phyloP scores from a whole-genome alignment of 805 yeast genomes.

The Wickerhamiella hasegawae region DNA sequence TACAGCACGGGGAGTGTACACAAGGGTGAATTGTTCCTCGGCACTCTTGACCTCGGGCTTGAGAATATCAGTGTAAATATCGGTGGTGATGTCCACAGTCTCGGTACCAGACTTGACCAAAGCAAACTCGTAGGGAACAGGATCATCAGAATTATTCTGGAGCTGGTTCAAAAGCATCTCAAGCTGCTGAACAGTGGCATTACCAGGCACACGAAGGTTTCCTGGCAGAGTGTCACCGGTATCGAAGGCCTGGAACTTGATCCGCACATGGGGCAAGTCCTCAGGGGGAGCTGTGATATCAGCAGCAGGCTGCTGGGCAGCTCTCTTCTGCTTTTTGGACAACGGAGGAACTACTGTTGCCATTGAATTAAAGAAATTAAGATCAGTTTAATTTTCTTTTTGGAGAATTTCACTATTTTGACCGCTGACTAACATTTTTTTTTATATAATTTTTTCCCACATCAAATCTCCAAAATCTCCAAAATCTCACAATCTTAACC shows the following conservation, averaged over 20 bases:
- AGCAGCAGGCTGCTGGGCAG: conserved; percentile 57
- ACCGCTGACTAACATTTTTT: too few relatives aligned
- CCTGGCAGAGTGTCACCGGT: conserved; percentile 79
- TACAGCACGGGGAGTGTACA: conserved; percentile 87
- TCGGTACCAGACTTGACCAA: conserved; percentile 27
- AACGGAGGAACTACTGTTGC: conserved; percentile 91
- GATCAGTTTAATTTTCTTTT: too few relatives aligned
- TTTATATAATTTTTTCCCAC: too few relatives aligned
- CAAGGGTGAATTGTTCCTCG: conserved; percentile 81
- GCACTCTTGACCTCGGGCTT: conserved; percentile 79
- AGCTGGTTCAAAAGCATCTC: conserved; percentile 77
- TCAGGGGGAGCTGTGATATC: conserved; percentile 59
- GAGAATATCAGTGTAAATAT: conserved; percentile 62
- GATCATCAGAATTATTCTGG: conserved; percentile 42
- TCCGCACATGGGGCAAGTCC: conserved; percentile 73
- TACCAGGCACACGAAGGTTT: conserved; percentile 81
- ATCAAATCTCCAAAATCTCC: too few relatives aligned
- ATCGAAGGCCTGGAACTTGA: conserved; percentile 84
- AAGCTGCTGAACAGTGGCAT: conserved; percentile 65
- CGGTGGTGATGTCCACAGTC: conserved; percentile 56
- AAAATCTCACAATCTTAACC: not conserved
- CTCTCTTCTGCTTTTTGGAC: conserved; percentile 71
- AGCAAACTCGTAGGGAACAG: conserved; percentile 80
- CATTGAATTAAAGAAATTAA: too few relatives aligned
- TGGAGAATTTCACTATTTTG: too few relatives aligned